Conservation (phyloP, 2,329 filamentous ascomycete species). For the Lanzia echinophila region DNA sequence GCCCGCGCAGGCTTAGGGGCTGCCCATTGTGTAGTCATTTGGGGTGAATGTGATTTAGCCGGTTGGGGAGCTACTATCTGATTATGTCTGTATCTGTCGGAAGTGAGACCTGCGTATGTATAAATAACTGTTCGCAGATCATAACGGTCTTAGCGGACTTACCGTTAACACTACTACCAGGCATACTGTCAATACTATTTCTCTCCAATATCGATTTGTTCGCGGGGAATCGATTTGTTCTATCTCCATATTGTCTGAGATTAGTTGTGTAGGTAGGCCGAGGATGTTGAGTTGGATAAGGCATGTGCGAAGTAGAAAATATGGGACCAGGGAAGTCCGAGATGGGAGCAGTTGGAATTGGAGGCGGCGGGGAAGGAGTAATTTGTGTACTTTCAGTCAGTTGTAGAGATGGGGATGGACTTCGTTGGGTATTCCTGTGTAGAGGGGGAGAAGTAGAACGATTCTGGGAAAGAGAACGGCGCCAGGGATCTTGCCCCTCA, state of each 20-base stretch:
- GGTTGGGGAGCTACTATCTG: neutral
- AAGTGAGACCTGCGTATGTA: neutral
- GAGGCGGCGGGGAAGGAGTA: slow-evolving; percentile 8
- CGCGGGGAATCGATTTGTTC: neutral
- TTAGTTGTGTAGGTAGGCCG: slow-evolving; percentile 3
- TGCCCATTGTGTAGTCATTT: slow-evolving; percentile 8
- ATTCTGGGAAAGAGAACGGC: slow-evolving; percentile 5
- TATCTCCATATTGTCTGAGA: slow-evolving; percentile 9
- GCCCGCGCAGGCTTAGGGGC: slow-evolving; percentile 7
- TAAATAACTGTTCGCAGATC: neutral
- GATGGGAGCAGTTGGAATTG: slow-evolving; percentile 10
- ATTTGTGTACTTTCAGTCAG: slow-evolving; percentile 7
- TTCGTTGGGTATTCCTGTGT: neutral
- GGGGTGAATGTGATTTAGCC: slow-evolving; percentile 5
- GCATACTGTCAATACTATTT: neutral
- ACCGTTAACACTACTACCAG: neutral
- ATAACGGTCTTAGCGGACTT: neutral
- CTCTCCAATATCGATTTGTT: neutral
- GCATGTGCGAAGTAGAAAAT: slow-evolving; percentile 8
- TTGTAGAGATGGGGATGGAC: slow-evolving; percentile 2
- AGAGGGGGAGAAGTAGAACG: slow-evolving; percentile 3
- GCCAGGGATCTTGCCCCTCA: slow-evolving; percentile 9
- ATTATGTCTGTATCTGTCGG: slow-evolving; percentile 7
- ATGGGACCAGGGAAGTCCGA: slow-evolving; percentile 5
- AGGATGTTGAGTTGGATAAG: slow-evolving; percentile 6